These are phyloP conservation scores for Starmerella gropengiesseri DNA, from an alignment of 805 yeast genomes.

Conservation along the genomic window DNA sequence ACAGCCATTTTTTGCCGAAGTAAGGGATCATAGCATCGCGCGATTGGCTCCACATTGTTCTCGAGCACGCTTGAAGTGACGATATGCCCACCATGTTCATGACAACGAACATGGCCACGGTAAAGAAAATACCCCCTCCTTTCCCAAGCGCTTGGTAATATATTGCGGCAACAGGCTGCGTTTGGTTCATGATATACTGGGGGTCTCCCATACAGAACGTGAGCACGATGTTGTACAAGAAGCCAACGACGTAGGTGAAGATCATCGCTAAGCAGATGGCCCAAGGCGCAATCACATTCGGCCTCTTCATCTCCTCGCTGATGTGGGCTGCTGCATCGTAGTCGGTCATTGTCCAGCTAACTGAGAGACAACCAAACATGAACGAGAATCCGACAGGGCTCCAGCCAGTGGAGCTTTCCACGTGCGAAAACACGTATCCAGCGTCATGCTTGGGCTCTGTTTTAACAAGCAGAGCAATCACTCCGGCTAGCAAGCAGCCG, in stretches of 20 bases:
- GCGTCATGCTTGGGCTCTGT: conserved; percentile 40
- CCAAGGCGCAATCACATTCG: conserved; percentile 45
- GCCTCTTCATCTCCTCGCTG: conserved; percentile 54
- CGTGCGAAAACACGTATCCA: conserved; percentile 38
- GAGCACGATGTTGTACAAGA: conserved; percentile 28
- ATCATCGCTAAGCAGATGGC: conserved; percentile 44
- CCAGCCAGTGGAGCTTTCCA: conserved; percentile 44
- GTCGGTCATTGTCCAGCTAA: conserved; percentile 53
- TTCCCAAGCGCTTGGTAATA: conserved; percentile 53
- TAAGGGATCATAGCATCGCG: conserved; percentile 63
- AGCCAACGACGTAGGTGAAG: conserved; percentile 28
- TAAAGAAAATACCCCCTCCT: conserved; percentile 52
- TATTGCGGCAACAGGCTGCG: conserved; percentile 55
- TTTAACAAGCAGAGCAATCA: conserved; percentile 44
- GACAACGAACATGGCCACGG: conserved; percentile 47
- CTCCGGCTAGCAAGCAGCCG: conserved; percentile 39
- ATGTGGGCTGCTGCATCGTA: conserved; percentile 67
- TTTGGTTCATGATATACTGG: conserved; percentile 17
- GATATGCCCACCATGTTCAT: conserved; percentile 60
- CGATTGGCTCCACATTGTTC: conserved; percentile 68
- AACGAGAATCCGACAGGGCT: conserved; percentile 45
- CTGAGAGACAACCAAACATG: conserved; percentile 39
- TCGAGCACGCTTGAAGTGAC: conserved; percentile 50
- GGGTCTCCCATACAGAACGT: conserved; percentile 29
- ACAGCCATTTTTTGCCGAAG: conserved; percentile 28